Percentiles rank a stretch among this genome's conserved stretches.
Evolutionary conservation across 2,329 filamentous ascomycete genomes (phyloP).

Genomic region (Penicillium hesseltinei): DNA sequence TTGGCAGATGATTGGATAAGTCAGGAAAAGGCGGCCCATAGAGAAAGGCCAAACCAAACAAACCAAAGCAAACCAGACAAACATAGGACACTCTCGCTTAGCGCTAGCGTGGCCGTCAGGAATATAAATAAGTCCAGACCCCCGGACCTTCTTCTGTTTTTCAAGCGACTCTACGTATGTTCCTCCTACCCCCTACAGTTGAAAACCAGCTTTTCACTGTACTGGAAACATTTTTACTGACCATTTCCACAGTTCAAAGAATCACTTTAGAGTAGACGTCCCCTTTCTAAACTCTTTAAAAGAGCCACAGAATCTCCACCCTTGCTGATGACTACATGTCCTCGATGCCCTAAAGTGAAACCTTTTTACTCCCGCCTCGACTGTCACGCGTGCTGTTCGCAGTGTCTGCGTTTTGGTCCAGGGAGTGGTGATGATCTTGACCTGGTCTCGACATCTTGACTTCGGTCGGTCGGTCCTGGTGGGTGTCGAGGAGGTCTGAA

Average conservation of each 20-base stretch:
- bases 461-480: slow-evolving; percentile 75
- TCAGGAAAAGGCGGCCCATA: neutral
- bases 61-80: slow-evolving; percentile 18
- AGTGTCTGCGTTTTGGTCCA: slow-evolving; percentile 57
- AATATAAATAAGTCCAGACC: slow-evolving; percentile 29
- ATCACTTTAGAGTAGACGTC: slow-evolving; percentile 98
- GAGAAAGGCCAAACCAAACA: neutral
- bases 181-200: slow-evolving; percentile 27
- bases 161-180: slow-evolving; percentile 48
- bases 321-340: slow-evolving; percentile 90
- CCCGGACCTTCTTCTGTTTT: slow-evolving; percentile 32
- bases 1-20: neutral
- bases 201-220: slow-evolving; percentile 9
- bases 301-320: slow-evolving; percentile 88
- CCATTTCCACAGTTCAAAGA: slow-evolving; percentile 57
- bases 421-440: slow-evolving; percentile 94
- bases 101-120: slow-evolving; percentile 17
- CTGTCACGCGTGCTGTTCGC: slow-evolving; percentile 35
- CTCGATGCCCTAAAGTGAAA: slow-evolving; percentile 88
- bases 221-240: slow-evolving; percentile 21
- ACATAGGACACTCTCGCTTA: slow-evolving; percentile 29
- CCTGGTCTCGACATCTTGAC: slow-evolving; percentile 68
- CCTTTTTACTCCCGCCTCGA: slow-evolving; percentile 54
- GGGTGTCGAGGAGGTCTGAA: slow-evolving; percentile 91
- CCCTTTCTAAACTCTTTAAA: slow-evolving; percentile 87